Percentiles rank a stretch among this genome's conserved stretches.
These are phyloP conservation scores for Colletotrichum sojae DNA, from an alignment of 2,329 filamentous ascomycete genomes.

Conservation along the genomic window DNA sequence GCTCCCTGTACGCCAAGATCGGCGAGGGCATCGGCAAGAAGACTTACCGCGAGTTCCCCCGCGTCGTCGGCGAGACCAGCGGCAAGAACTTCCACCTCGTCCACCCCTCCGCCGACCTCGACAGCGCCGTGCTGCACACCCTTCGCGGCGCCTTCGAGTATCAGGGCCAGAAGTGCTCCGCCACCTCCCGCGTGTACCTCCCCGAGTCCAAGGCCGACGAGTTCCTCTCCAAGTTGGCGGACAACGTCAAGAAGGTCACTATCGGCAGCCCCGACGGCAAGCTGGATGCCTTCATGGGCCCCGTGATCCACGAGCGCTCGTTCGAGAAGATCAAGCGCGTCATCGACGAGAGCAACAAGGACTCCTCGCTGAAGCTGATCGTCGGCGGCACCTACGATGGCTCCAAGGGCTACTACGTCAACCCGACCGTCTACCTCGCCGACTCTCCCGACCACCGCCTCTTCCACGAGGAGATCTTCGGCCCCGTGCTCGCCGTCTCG, in stretches of 20 bases:
- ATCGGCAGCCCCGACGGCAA: slow-evolving; percentile 50
- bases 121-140: slow-evolving; percentile 61
- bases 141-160: slow-evolving; percentile 65
- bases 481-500: slow-evolving; percentile 58
- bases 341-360: slow-evolving; percentile 61
- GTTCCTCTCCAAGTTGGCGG: slow-evolving; percentile 43
- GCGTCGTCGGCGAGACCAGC: slow-evolving; percentile 65
- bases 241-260: slow-evolving; percentile 46
- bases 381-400: slow-evolving; percentile 60
- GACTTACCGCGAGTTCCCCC: slow-evolving; percentile 55
- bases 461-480: slow-evolving; percentile 63
- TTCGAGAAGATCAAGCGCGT: slow-evolving; percentile 61
- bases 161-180: slow-evolving; percentile 67
- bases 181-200: slow-evolving; percentile 68
- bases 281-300: slow-evolving; percentile 58
- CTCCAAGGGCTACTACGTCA: slow-evolving; percentile 63
- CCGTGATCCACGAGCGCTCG: slow-evolving; percentile 63
- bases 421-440: slow-evolving; percentile 61
- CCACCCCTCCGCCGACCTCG: slow-evolving; percentile 61
- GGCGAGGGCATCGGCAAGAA: slow-evolving; percentile 46
- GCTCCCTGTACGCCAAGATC: slow-evolving; percentile 49
- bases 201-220: slow-evolving; percentile 60
- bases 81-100: slow-evolving; percentile 69
- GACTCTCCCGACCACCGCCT: slow-evolving; percentile 59
- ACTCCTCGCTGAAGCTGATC: slow-evolving; percentile 58